Evolutionary conservation across 768 basidiomycete genomes (phyloP).

Genomic region (Naematelia encephala): DNA sequence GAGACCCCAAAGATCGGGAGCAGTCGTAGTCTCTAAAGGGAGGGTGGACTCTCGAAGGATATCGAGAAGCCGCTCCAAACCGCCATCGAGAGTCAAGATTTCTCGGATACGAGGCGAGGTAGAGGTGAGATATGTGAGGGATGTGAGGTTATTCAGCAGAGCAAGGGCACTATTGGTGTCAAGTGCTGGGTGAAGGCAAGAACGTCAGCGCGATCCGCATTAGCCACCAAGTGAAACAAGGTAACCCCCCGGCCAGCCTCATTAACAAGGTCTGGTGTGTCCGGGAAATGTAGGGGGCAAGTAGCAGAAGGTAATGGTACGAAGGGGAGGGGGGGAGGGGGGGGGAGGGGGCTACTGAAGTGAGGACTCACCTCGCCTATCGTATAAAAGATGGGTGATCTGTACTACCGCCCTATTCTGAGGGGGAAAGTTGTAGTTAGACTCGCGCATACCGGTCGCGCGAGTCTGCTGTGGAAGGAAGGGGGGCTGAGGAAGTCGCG

Average conservation of each 20-base stretch:
- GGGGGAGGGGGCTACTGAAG: neutral
- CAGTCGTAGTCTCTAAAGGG: constrained; percentile 27
- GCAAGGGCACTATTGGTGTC: constrained; percentile 53
- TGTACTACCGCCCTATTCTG: constrained; percentile 94
- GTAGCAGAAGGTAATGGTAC: too few species aligned
- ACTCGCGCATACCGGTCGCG: constrained; percentile 71
- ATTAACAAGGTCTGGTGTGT: neutral
- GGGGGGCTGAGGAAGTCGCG: neutral
- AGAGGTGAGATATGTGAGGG: constrained; percentile 92
- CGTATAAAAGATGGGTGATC: constrained; percentile 90
- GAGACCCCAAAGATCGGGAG: constrained; percentile 48
- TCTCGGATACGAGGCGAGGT: constrained; percentile 97
- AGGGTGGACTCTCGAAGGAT: constrained; percentile 68
- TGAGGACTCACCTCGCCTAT: constrained; percentile 72
- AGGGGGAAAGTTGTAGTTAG: constrained; percentile 88
- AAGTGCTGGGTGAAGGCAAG: constrained; percentile 34
- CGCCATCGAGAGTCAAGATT: constrained; percentile 97
- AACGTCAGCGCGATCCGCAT: constrained; percentile 1
- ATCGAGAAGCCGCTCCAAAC: constrained; percentile 88
- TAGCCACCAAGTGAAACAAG: neutral
- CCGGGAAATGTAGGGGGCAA: too few species aligned
- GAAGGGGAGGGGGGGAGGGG: neutral
- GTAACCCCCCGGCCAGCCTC: neutral
- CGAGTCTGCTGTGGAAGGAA: neutral
- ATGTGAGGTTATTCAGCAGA: constrained; percentile 88